These are phyloP conservation scores for Eragrostis nindensis DNA, from an alignment of 176 grass and related monocot genomes.

Conservation along the genomic window DNA sequence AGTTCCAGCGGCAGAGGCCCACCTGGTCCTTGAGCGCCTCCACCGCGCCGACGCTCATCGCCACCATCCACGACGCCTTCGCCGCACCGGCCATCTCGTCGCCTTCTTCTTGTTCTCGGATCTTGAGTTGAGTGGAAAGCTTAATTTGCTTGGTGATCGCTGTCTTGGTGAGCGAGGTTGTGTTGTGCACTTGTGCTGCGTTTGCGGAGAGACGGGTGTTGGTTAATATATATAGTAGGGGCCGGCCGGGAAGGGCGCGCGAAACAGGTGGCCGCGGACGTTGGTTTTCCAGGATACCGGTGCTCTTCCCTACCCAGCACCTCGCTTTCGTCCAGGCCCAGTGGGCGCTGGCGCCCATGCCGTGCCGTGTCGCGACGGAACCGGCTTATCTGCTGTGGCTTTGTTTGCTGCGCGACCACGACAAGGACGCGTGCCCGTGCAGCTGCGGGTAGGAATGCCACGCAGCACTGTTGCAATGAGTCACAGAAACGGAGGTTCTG, in stretches of 20 bases:
- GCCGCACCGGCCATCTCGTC: constrained; percentile 37
- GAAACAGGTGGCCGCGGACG: constrained; percentile 36
- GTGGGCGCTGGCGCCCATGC: not conserved
- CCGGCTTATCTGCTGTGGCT: not conserved
- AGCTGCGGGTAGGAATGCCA: not conserved
- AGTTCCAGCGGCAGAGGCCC: constrained; percentile 76
- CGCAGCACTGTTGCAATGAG: not conserved
- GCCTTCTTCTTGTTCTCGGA: not conserved
- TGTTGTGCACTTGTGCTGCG: not conserved
- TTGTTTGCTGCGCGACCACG: not conserved
- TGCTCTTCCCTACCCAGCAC: not conserved
- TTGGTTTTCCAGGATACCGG: constrained; percentile 38
- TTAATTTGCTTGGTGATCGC: not conserved
- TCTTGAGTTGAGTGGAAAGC: too few relatives aligned
- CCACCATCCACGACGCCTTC: constrained; percentile 58
- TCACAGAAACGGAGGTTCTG: not conserved
- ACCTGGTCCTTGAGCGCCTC: constrained; percentile 81
- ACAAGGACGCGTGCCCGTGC: not conserved
- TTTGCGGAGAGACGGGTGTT: not conserved
- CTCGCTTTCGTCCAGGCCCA: not conserved
- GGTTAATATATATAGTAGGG: constrained; percentile 14
- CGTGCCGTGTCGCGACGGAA: not conserved
- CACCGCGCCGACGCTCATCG: constrained; percentile 63
- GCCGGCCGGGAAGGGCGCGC: too few relatives aligned
- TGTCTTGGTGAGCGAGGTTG: not conserved